Percentiles rank a stretch among this genome's conserved stretches.
phyloP scores from a whole-genome alignment of 2,329 filamentous ascomycete genomes.

The Fusarium phyllophilum region DNA sequence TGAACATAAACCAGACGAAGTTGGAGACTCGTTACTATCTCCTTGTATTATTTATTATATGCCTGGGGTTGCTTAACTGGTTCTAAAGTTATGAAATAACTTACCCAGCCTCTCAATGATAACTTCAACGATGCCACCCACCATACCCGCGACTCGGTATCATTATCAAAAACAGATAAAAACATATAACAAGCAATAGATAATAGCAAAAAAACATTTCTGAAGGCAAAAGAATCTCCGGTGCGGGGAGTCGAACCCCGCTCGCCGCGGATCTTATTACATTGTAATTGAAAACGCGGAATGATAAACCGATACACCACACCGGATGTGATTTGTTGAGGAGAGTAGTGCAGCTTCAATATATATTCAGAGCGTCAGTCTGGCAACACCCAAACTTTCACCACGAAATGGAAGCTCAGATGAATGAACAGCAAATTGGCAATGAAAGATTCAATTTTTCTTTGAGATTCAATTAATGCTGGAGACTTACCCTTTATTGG shows the following conservation, averaged over 20 bases:
- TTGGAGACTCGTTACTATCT: fast-evolving
- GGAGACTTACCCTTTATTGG: background rate
- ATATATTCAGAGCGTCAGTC: fast-evolving
- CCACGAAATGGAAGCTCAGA: background rate
- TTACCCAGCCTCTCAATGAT: no score
- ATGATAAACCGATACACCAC: slow-evolving; percentile 33
- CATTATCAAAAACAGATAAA: background rate
- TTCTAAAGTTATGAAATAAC: background rate
- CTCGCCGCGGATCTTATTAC: slow-evolving; percentile 13
- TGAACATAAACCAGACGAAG: no score
- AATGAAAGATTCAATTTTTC: no score
- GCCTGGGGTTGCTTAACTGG: background rate
- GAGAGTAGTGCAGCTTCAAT: fast-evolving
- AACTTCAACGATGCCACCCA: background rate
- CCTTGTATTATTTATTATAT: fast-evolving
- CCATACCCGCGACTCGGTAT: background rate
- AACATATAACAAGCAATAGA: background rate
- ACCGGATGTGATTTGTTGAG: slow-evolving; percentile 7
- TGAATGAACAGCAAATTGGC: background rate
- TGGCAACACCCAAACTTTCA: background rate
- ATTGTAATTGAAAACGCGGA: slow-evolving; percentile 15
- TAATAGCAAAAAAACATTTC: background rate
- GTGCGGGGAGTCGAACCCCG: slow-evolving; percentile 30
- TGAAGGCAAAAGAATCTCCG: background rate
- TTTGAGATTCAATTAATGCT: fast-evolving